These are phyloP conservation scores for Dichotomopilus funicola DNA, from an alignment of 2,329 filamentous ascomycete species.

Conservation along the genomic window DNA sequence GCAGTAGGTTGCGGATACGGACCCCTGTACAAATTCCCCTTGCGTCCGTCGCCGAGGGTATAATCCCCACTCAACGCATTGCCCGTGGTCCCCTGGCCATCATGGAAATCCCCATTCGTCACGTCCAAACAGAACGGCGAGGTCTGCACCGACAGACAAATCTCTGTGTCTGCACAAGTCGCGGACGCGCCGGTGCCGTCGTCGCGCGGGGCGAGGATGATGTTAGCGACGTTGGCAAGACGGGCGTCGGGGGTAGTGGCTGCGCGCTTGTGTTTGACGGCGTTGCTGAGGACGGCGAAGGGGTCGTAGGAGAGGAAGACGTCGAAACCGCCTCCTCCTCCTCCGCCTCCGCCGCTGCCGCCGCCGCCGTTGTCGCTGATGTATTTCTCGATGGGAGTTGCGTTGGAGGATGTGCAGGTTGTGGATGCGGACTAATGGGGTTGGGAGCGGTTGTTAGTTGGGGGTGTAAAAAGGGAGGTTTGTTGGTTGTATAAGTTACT, in stretches of 20 bases:
- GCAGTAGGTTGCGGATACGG: constrained; percentile 1
- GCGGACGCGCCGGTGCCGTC: background rate
- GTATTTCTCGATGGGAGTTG: background rate
- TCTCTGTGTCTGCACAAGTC: background rate
- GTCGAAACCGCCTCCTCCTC: background rate
- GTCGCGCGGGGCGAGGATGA: background rate
- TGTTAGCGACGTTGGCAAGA: constrained; percentile 2
- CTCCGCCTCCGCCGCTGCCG: background rate
- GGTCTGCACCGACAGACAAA: background rate
- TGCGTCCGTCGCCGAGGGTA: constrained; percentile 1
- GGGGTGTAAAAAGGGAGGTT: too few relatives aligned
- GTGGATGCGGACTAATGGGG: background rate
- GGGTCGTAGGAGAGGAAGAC: background rate
- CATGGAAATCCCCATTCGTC: constrained; percentile 2
- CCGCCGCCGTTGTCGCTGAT: background rate
- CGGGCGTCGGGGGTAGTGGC: background rate
- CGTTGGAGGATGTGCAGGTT: background rate
- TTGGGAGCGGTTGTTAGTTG: too few relatives aligned
- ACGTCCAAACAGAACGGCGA: background rate
- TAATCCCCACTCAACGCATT: constrained; percentile 1
- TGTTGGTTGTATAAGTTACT: background rate
- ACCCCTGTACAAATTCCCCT: constrained; percentile 5
- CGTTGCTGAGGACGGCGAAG: background rate
- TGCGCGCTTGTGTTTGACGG: constrained; percentile 1
- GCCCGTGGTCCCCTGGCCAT: constrained; percentile 1